Percentiles rank a stretch among this genome's conserved stretches.
phyloP scores from a whole-genome alignment of 176 grass and related monocot genomes.

The Triticum dicoccoides region DNA sequence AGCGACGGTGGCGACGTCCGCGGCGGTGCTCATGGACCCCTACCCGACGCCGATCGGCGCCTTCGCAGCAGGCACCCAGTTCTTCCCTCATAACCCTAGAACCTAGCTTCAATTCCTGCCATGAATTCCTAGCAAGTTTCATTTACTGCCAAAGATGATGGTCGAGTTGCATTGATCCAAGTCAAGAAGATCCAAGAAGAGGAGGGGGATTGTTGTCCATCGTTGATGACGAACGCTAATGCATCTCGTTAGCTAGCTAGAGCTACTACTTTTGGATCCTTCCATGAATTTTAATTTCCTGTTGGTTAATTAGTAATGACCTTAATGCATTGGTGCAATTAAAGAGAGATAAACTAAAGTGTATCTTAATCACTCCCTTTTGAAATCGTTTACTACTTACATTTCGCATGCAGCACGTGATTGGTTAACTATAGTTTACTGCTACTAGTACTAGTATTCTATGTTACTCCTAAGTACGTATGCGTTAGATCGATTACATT shows the following conservation, averaged over 20 bases:
- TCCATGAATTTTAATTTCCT: constrained; percentile 9
- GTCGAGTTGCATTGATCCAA: constrained; percentile 13
- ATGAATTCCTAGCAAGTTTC: constrained; percentile 43
- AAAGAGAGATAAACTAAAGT: constrained; percentile 32
- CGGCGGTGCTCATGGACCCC: constrained; percentile 76
- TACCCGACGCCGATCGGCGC: constrained; percentile 92
- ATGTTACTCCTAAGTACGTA: no score
- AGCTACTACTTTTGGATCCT: background rate
- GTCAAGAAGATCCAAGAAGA: constrained; percentile 22
- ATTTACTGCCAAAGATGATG: constrained; percentile 37
- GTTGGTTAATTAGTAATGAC: constrained; percentile 25
- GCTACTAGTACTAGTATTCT: background rate
- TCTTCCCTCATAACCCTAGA: constrained; percentile 96
- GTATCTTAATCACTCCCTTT: constrained; percentile 9
- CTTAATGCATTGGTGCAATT: constrained; percentile 34
- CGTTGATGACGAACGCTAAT: constrained; percentile 39
- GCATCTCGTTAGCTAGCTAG: constrained; percentile 40
- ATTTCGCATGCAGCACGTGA: constrained; percentile 30
- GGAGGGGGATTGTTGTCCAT: constrained; percentile 12
- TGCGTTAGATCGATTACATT: background rate
- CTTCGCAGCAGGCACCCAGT: constrained; percentile 94
- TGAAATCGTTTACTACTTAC: constrained; percentile 10
- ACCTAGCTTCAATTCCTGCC: constrained; percentile 50
- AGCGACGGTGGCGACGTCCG: constrained; percentile 27
- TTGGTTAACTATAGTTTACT: constrained; percentile 22